Base-by-base conservation (phyloP, 768 basidiomycete species). In the Auriscalpium microsporum region DNA sequence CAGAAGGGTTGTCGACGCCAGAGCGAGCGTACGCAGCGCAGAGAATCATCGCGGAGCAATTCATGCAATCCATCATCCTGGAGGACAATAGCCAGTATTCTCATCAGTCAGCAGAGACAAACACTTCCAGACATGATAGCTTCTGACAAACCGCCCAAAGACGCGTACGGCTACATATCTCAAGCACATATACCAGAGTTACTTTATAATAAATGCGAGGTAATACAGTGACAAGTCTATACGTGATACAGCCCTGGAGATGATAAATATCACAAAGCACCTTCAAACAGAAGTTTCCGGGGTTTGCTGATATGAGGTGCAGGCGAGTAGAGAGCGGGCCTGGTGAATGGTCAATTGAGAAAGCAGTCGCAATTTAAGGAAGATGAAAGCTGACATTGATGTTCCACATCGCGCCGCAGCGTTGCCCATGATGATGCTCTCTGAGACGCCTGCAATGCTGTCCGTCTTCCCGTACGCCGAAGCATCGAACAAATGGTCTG, bases 391-490 rank as follows among this genome's bases (percentile, higher is more conserved):
- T 58, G 66, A 94, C 93, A 97, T 86, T 0, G 93, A 94, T 9
- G 94, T 97, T 28, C 94, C 94, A 64, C 93, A 94, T 64, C 84
- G 88, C 6, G 92, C 87, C 1, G 94, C 94, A 38, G 94, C 86
- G 64, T 95, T 96, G 35, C 94, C 94, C 93, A 99, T 94, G 70
- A 99, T 98, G 68, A 99, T 99, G 68, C 95, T 97, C 70, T 99
- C 96, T 17, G 96, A 98, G 7, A 99, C 95, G 50, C 96, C 96
- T 34, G 91, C 86, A 53, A 99, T 96, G 55, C 80, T 82, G 65
- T 99, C 96, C 50, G 84, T 92, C 71, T 98, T 98, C 10, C 94
- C 92, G 68, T 87, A 94, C 2, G 96, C 90, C 10, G 96, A 87
- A 2, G 96, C 96, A 65, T 99, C 94, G 72, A 99, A 99, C 57